Conservation (phyloP, 2,329 filamentous ascomycete species). For the Epichloe gansuensis region DNA sequence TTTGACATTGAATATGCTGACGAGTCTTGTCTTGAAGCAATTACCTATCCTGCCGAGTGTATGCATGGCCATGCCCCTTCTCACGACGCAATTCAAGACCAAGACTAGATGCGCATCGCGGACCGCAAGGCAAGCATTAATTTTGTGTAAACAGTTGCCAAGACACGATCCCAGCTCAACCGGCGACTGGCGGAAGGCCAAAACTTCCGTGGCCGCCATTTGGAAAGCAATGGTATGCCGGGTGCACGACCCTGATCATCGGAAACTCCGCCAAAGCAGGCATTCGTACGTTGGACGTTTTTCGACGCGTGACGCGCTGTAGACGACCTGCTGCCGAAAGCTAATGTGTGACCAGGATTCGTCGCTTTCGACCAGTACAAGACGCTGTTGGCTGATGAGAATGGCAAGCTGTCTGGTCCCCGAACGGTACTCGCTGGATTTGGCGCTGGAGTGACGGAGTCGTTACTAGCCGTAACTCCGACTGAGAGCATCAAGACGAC, state of each 20-base stretch:
- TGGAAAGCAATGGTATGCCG: constrained; percentile 90
- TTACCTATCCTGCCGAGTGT: constrained; percentile 93
- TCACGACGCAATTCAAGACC: not conserved
- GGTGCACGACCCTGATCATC: constrained; percentile 92
- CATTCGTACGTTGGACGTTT: constrained; percentile 53
- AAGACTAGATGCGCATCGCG: not conserved
- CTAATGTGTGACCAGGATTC: constrained; percentile 39
- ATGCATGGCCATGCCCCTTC: constrained; percentile 23
- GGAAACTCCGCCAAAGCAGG: constrained; percentile 95
- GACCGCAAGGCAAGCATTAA: constrained; percentile 3
- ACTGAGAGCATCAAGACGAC: constrained; percentile 99
- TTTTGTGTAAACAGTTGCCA: constrained; percentile 52
- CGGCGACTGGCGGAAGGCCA: constrained; percentile 64
- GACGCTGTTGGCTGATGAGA: constrained; percentile 62
- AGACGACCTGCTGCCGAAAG: not conserved
- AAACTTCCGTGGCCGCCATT: constrained; percentile 95
- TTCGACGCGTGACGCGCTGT: not conserved
- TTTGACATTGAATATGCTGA: not conserved
- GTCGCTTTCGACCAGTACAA: constrained; percentile 97
- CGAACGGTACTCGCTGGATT: constrained; percentile 89
- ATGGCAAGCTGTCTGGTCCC: constrained; percentile 83
- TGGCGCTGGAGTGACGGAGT: constrained; percentile 89
- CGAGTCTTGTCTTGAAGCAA: constrained; percentile 33
- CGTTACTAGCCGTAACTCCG: constrained; percentile 82
- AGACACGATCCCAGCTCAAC: constrained; percentile 91